Conservation (phyloP, 192 early-diverging fungal species). For the Thoreauomyces humboldtii region DNA sequence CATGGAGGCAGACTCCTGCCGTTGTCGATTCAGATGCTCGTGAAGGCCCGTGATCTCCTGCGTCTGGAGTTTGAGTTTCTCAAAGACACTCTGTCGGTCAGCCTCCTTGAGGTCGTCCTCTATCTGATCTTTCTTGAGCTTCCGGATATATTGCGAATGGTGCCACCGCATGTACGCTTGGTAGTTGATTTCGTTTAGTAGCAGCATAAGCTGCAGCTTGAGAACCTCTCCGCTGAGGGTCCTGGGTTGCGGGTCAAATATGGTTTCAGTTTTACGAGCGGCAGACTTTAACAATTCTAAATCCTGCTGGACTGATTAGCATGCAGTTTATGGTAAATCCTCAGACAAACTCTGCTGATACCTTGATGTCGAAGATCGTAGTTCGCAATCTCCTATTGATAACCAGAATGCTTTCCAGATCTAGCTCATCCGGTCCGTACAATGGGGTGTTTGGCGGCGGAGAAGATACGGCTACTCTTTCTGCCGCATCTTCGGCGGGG, state of each 20-base stretch:
- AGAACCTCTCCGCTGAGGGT: conserved; percentile 9
- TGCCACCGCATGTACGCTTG: conserved; percentile 35
- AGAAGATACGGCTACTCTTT: no score
- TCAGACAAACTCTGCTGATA: background rate
- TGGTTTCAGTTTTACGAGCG: no score
- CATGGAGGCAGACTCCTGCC: conserved; percentile 17
- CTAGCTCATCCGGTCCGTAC: background rate
- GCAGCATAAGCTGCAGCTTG: conserved; percentile 26
- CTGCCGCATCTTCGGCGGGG: no score
- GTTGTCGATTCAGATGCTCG: conserved; percentile 17
- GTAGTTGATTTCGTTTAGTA: conserved; percentile 37
- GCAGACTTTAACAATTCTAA: no score
- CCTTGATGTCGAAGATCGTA: conserved; percentile 9
- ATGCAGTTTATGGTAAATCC: background rate
- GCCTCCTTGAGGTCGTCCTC: conserved; percentile 18
- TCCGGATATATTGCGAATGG: conserved; percentile 33
- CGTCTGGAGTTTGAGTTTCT: conserved; percentile 20
- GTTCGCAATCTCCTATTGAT: conserved; percentile 15
- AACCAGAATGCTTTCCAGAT: conserved; percentile 16
- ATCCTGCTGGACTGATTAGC: background rate
- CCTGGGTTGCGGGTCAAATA: no score
- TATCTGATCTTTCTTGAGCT: conserved; percentile 29
- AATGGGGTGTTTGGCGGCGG: no score
- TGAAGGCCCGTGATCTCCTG: conserved; percentile 15
- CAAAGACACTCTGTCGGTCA: conserved; percentile 25